phyloP scores from a whole-genome alignment of 805 yeast genomes.

The Metschnikowia gelsemii region DNA sequence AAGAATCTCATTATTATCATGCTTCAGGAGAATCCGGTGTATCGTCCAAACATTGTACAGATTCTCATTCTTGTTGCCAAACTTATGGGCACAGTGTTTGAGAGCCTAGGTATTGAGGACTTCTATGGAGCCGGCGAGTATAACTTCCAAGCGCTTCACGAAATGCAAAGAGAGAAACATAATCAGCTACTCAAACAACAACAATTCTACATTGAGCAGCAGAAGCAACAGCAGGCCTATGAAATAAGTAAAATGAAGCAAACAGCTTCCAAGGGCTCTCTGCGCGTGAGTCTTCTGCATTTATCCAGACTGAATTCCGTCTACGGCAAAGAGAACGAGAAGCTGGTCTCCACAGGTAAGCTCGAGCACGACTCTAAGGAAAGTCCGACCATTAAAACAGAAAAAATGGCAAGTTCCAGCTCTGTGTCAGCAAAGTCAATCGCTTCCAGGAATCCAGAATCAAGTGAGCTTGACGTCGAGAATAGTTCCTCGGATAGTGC shows the following conservation, averaged over 20 bases:
- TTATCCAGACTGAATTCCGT: conserved; percentile 10
- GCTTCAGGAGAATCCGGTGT: conserved; percentile 78
- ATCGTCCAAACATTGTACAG: conserved; percentile 86
- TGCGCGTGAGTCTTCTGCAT: conserved; percentile 12
- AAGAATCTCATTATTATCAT: conserved; percentile 73
- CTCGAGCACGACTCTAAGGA: background rate
- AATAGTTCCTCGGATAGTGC: conserved; percentile 3
- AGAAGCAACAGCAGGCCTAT: conserved; percentile 28
- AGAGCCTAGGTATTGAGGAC: conserved; percentile 36
- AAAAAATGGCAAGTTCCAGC: background rate
- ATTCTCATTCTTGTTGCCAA: conserved; percentile 65
- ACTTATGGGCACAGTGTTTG: conserved; percentile 39
- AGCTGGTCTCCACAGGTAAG: conserved; percentile 3
- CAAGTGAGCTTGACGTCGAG: background rate
- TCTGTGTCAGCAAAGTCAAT: background rate
- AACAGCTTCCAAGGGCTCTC: conserved; percentile 15
- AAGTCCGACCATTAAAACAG: background rate
- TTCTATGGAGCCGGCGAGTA: conserved; percentile 53
- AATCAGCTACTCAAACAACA: conserved; percentile 36
- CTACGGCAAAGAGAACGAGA: conserved; percentile 3
- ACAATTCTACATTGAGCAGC: conserved; percentile 42
- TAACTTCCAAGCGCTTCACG: conserved; percentile 54
- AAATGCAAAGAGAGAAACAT: conserved; percentile 45
- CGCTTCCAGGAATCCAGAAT: background rate
- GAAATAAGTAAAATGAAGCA: conserved; percentile 20